phyloP scores from a whole-genome alignment of 345 rosid genomes.

The Aurinia saxatilis region DNA sequence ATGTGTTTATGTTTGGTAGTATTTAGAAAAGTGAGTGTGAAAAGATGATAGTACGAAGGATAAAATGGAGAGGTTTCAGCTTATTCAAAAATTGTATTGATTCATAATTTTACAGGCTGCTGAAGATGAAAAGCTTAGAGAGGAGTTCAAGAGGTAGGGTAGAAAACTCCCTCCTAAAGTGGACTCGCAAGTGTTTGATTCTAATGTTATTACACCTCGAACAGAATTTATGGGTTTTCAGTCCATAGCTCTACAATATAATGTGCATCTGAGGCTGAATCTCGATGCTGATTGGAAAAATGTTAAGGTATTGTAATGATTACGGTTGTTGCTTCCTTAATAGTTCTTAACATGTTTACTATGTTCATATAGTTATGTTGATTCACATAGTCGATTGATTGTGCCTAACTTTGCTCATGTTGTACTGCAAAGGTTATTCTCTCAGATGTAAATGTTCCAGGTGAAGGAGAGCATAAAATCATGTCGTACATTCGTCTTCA shows the following conservation, averaged over 20 bases:
- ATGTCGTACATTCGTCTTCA: no score
- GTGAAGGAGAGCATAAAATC: no score
- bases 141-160: slow-evolving; percentile 82
- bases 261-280: slow-evolving; percentile 65
- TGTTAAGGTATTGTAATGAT: slow-evolving; percentile 43
- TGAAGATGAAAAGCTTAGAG: slow-evolving; percentile 74
- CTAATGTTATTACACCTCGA: slow-evolving; percentile 87
- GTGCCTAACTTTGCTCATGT: slow-evolving; percentile 15
- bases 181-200: no score
- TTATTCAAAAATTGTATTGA: no score
- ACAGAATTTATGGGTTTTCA: slow-evolving; percentile 80
- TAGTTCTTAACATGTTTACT: background rate
- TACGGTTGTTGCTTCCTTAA: background rate
- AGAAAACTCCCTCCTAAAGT: slow-evolving; percentile 70
- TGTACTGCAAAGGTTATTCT: no score
- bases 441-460: no score
- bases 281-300: slow-evolving; percentile 85
- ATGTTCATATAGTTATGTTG: background rate
- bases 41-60: no score
- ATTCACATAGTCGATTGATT: background rate
- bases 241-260: slow-evolving; percentile 70
- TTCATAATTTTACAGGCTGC: slow-evolving; percentile 62
- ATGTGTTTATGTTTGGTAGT: no score
- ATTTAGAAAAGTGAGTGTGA: no score
- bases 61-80: no score